Evolutionary conservation across 805 yeast genomes (phyloP), one percentile per base, ranked within the genome.

Genomic region (Candida maris): DNA sequence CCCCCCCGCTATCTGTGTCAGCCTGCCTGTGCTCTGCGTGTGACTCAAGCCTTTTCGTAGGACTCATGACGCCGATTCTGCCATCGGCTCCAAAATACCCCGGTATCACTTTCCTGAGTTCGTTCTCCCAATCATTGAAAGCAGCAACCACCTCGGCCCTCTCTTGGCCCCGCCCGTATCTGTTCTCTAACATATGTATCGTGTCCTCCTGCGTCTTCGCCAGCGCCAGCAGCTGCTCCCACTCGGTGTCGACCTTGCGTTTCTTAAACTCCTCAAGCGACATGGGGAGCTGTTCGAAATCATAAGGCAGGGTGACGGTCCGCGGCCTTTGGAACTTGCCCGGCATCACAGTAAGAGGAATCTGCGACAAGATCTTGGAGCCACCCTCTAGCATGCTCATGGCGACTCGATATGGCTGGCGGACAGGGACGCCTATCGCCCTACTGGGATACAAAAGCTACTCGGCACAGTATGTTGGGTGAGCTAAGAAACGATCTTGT

Each of bases 61-160:
- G 58, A 3, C 42, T 30, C 60, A 57, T 51, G 2, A 57, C 41
- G 9, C 49, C 44, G 20, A 44, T 35, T 6, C 35, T 36, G 4
- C 56, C 55, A 27, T 47, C 55, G 3, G 42, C 39, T 8, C 42
- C 39, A 27, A 54, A 48, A 31, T 57, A 57, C 2, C 62, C 62
- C 6, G 62, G 62, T 2, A 52, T 54, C 32, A 46, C 38, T 19
- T 28, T 32, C 15, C 49, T 34, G 2, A 49, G 34, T 9, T 44
- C 44, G 10, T 30, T 44, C 35, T 53, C 56, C 61, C 61, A 56
- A 1, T 41, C 35, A 3, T 34, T 24, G 24, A 43, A 56, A 30
- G 18, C 25, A 9, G 30, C 23, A 7, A 33, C 18, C 15, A 32
- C 27, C 12, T 26, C 21, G 6, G n/a, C 19, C 19, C 35, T 32